Evolutionary conservation across 345 rosid genomes (phyloP).

Genomic region (Sisymbrium irio): DNA sequence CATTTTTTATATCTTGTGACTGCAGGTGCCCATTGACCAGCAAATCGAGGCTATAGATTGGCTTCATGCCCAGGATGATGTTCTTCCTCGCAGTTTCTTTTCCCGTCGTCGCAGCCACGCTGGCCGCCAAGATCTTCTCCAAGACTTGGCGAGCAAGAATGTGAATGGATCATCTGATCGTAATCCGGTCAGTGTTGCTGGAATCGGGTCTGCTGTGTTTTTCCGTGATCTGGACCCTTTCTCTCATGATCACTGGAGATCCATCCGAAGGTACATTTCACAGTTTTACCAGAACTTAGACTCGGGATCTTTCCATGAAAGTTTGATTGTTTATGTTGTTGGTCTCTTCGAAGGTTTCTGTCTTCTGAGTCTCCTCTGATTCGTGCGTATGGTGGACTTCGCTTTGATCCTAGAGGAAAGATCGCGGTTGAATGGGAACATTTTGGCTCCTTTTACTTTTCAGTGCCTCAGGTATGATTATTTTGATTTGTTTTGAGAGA

Average conservation of each 20-base stretch:
- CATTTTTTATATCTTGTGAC: background rate
- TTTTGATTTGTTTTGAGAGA: background rate
- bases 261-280: slow-evolving; percentile 61
- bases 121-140: slow-evolving; percentile 32
- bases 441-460: slow-evolving; percentile 83
- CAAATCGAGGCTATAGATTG: slow-evolving; percentile 71
- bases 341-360: slow-evolving; percentile 49
- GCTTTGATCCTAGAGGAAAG: slow-evolving; percentile 62
- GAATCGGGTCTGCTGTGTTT: slow-evolving; percentile 77
- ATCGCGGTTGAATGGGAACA: slow-evolving; percentile 69
- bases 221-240: slow-evolving; percentile 65
- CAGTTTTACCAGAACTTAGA: background rate
- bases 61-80: slow-evolving; percentile 68
- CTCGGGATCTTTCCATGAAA: background rate
- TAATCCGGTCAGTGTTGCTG: slow-evolving; percentile 63
- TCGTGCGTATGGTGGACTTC: slow-evolving; percentile 89
- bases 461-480: slow-evolving; percentile 68
- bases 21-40: slow-evolving; percentile 61
- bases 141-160: slow-evolving; percentile 24
- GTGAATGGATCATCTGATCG: slow-evolving; percentile 39
- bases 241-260: slow-evolving; percentile 73
- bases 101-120: slow-evolving; percentile 45
- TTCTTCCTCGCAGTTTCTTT: slow-evolving; percentile 73
- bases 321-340: background rate
- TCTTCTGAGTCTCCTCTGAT: slow-evolving; percentile 63